Conservation (phyloP, 2,329 filamentous ascomycete species). For the Fusarium torulosum region DNA sequence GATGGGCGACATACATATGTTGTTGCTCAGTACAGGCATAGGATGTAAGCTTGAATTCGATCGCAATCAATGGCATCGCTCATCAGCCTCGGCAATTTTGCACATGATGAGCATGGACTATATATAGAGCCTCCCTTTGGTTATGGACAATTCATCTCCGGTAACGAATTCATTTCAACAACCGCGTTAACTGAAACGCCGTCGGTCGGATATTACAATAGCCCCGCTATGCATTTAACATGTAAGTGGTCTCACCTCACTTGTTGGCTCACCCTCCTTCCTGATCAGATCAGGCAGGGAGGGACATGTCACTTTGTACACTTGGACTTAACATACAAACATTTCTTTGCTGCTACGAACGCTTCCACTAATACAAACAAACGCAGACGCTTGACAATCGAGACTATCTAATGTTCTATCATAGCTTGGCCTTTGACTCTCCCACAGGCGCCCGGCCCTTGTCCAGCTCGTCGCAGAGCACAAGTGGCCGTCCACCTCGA, state of each 20-base stretch:
- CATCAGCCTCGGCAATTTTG: background rate
- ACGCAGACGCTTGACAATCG: constrained; percentile 2
- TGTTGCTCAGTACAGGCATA: background rate
- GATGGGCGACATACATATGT: background rate
- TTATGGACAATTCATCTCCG: constrained; percentile 4
- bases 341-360: constrained; percentile 25
- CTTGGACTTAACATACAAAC: constrained; percentile 7
- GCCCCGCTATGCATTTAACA: constrained; percentile 30
- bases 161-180: constrained; percentile 1
- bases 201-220: constrained; percentile 31
- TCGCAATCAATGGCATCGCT: background rate
- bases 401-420: constrained; percentile 38
- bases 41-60: background rate
- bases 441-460: constrained; percentile 44
- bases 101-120: background rate
- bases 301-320: background rate
- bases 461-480: constrained; percentile 60
- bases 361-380: constrained; percentile 18
- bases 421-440: constrained; percentile 44
- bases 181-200: constrained; percentile 23
- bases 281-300: constrained; percentile 12
- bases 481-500: constrained; percentile 62
- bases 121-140: background rate
- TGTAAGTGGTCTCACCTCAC: constrained; percentile 15
- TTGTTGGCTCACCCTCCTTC: constrained; percentile 20